These are phyloP conservation scores for Phytophthora melonis DNA, from an alignment of 352 stramenopile genomes.

Conservation along the genomic window DNA sequence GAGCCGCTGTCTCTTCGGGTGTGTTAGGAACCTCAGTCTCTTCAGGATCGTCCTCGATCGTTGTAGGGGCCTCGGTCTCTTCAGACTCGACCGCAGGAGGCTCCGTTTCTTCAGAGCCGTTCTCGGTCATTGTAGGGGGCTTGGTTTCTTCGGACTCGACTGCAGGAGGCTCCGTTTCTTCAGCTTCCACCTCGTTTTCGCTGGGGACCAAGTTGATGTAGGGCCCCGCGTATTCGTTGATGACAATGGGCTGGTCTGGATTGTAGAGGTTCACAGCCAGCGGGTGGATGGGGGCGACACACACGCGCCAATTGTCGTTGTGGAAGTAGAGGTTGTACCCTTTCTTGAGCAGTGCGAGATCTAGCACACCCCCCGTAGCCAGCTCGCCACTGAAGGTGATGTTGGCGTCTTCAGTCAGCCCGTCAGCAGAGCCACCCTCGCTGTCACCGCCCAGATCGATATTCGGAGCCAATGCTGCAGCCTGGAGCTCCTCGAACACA, in stretches of 20 bases:
- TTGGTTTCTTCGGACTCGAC: neutral
- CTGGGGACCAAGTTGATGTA: conserved; percentile 37
- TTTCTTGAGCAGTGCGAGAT: conserved; percentile 32
- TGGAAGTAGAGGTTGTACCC: conserved; percentile 55
- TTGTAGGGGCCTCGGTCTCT: neutral
- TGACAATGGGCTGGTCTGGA: conserved; percentile 11
- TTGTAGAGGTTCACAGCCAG: conserved; percentile 48
- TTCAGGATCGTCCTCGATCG: neutral
- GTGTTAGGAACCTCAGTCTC: neutral
- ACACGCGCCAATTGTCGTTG: conserved; percentile 39
- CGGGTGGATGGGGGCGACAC: conserved; percentile 46
- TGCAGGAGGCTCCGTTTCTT: conserved; percentile 1
- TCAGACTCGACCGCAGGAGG: neutral
- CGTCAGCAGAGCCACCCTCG: neutral
- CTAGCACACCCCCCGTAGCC: conserved; percentile 10
- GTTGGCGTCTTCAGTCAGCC: conserved; percentile 46
- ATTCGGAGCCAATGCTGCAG: conserved; percentile 23
- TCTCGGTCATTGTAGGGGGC: neutral
- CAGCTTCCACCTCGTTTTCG: neutral
- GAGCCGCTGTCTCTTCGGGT: neutral
- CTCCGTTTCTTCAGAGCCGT: neutral
- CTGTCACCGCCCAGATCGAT: conserved; percentile 41
- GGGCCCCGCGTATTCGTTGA: conserved; percentile 16
- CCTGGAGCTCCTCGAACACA: conserved; percentile 48
- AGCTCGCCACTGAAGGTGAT: conserved; percentile 38